A percentile compares a stretch with the other conserved stretches of the same genome.
phyloP scores from a whole-genome alignment of 1,284 basidiomycete species.

The Marasmius oreades region DNA sequence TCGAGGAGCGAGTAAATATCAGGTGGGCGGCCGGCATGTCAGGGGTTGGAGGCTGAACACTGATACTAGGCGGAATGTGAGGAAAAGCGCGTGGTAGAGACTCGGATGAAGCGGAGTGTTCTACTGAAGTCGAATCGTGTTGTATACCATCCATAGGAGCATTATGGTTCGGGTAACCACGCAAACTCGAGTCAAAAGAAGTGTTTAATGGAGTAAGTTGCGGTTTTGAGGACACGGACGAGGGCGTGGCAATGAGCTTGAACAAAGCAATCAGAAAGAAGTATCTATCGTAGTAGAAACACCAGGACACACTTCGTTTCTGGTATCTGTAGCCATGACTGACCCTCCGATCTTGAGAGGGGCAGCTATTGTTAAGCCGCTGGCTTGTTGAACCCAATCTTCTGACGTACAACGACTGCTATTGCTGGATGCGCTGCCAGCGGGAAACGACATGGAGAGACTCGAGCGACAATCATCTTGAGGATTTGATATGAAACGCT shows the following conservation, averaged over 20 bases:
- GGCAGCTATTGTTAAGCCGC: constrained; percentile 55
- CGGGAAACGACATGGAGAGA: constrained; percentile 17
- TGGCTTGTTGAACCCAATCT: constrained; percentile 66
- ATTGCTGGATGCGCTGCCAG: constrained; percentile 22
- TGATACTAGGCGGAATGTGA: constrained; percentile 26
- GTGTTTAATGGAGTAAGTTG: constrained; percentile 22
- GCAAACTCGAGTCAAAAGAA: constrained; percentile 3
- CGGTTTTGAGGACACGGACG: constrained; percentile 13
- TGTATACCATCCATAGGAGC: neutral
- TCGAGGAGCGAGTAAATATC: constrained; percentile 19
- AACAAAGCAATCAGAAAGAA: constrained; percentile 2
- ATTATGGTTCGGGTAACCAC: neutral
- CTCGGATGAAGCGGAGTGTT: neutral
- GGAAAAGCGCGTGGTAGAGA: constrained; percentile 1
- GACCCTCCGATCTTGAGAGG: constrained; percentile 29
- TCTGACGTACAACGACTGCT: constrained; percentile 45
- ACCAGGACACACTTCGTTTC: constrained; percentile 32
- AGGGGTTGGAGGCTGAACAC: constrained; percentile 37
- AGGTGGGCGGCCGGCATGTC: constrained; percentile 10
- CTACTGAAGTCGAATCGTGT: neutral
- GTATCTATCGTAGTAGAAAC: neutral
- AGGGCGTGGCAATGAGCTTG: constrained; percentile 10
- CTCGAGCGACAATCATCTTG: constrained; percentile 15
- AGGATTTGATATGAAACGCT: constrained; percentile 47
- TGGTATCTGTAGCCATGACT: constrained; percentile 20